Evolutionary conservation across 768 basidiomycete species (phyloP).

Genomic region (Hypsizygus marmoreus): DNA sequence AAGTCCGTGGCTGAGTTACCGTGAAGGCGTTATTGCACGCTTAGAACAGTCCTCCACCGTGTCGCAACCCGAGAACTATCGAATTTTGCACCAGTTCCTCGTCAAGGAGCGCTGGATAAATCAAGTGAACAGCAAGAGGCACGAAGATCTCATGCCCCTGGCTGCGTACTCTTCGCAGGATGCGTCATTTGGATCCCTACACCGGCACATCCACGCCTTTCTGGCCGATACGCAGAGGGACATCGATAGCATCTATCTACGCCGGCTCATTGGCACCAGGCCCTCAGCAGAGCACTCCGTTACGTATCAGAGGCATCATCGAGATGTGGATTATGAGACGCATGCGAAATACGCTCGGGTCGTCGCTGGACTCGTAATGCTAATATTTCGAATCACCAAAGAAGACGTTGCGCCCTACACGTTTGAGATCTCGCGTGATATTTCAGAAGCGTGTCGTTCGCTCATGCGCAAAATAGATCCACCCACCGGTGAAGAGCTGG

Average conservation of each 20-base stretch:
- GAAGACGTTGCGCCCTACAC: background rate
- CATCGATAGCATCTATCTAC: slow-evolving; percentile 5
- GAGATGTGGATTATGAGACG: slow-evolving; percentile 4
- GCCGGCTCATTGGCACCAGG: slow-evolving; percentile 12
- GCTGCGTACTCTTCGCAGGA: background rate
- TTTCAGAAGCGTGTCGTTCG: background rate
- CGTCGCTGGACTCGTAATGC: background rate
- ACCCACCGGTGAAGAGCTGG: no score
- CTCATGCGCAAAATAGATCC: no score
- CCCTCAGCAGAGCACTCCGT: slow-evolving; percentile 9
- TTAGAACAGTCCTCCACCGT: no score
- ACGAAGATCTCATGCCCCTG: no score
- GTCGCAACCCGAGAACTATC: slow-evolving; percentile 3
- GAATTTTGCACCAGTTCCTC: slow-evolving; percentile 11
- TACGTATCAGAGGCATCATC: slow-evolving; percentile 3
- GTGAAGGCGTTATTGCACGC: no score
- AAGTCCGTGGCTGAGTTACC: no score
- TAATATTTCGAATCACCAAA: background rate
- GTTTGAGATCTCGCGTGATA: background rate
- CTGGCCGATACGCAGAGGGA: background rate
- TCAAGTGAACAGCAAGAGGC: no score
- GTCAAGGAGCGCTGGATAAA: slow-evolving; percentile 9
- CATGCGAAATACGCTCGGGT: slow-evolving; percentile 1
- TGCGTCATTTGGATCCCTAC: background rate
- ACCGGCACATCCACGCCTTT: background rate